phyloP scores from a whole-genome alignment of 1,139 yeast species.

The Pichia sp. region DNA sequence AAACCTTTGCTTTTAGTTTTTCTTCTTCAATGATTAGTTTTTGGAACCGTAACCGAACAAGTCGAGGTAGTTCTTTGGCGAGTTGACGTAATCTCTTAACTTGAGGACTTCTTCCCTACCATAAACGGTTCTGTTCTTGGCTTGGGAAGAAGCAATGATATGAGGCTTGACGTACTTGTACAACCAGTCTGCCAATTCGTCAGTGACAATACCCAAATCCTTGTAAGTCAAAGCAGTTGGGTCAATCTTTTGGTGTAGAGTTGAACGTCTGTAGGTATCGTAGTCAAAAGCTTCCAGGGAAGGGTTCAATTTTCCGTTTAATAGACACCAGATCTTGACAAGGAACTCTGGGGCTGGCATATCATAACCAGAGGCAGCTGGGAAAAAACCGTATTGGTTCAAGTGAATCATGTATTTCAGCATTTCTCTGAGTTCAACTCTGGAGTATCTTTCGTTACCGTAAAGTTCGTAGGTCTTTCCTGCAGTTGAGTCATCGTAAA shows the following conservation, averaged over 20 bases:
- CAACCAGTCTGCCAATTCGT: slow-evolving; percentile 63
- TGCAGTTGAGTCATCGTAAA: slow-evolving; percentile 73
- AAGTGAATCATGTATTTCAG: slow-evolving; percentile 42
- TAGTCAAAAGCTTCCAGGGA: slow-evolving; percentile 63
- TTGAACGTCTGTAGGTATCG: slow-evolving; percentile 75
- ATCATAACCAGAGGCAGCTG: slow-evolving; percentile 50
- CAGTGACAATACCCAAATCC: slow-evolving; percentile 72
- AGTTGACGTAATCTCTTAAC: slow-evolving; percentile 33
- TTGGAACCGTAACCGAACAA: slow-evolving; percentile 25
- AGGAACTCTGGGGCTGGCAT: slow-evolving; percentile 48
- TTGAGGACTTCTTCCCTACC: slow-evolving; percentile 33
- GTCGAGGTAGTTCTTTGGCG: slow-evolving; percentile 32
- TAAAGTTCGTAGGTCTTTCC: slow-evolving; percentile 74
- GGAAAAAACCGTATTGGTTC: slow-evolving; percentile 48
- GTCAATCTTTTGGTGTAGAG: slow-evolving; percentile 63
- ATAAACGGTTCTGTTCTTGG: slow-evolving; percentile 34
- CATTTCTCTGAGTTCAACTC: slow-evolving; percentile 64
- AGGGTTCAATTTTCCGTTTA: slow-evolving; percentile 49
- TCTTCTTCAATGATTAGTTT: slow-evolving; percentile 6
- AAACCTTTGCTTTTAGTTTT: background rate
- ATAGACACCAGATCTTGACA: slow-evolving; percentile 27
- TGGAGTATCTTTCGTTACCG: slow-evolving; percentile 68
- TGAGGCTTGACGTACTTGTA: slow-evolving; percentile 52
- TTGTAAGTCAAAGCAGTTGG: slow-evolving; percentile 59
- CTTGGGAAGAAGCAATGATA: slow-evolving; percentile 32